A percentile compares a stretch with the other conserved stretches of the same genome.
Conservation (phyloP, 2,329 filamentous ascomycete species). For the Ophiocordyceps camponoti-leonardi region DNA sequence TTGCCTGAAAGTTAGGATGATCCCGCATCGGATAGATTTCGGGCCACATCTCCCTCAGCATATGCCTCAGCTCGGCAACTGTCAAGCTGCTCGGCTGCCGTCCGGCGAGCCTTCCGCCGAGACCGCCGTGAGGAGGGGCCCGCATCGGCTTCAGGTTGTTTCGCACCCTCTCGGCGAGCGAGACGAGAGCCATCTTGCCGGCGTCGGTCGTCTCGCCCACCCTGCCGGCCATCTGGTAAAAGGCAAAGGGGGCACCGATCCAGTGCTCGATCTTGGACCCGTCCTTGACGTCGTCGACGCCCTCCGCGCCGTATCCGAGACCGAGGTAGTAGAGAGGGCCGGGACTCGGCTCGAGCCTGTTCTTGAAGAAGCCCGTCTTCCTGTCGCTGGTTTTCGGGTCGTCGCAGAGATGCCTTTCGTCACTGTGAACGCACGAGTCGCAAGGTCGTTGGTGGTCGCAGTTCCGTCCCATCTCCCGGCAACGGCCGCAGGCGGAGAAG, state of each 20-base stretch:
- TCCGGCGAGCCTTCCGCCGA: background rate
- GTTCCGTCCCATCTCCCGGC: slow-evolving; percentile 6
- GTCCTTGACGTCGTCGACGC: slow-evolving; percentile 10
- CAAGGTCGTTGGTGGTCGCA: slow-evolving; percentile 21
- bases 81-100: background rate
- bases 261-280: slow-evolving; percentile 9
- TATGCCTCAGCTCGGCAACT: background rate
- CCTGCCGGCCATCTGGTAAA: slow-evolving; percentile 4
- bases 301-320: slow-evolving; percentile 11
- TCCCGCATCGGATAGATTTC: background rate
- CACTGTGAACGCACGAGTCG: slow-evolving; percentile 12
- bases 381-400: slow-evolving; percentile 1
- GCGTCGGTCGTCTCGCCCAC: background rate
- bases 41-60: background rate
- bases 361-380: slow-evolving; percentile 5
- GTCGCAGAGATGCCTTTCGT: slow-evolving; percentile 3
- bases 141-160: background rate
- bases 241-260: slow-evolving; percentile 7
- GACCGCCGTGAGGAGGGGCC: slow-evolving; percentile 1
- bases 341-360: slow-evolving; percentile 4
- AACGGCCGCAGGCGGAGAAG: slow-evolving; percentile 10
- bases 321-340: slow-evolving; percentile 17
- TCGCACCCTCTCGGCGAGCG: slow-evolving; percentile 1
- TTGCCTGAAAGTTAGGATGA: no score
- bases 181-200: slow-evolving; percentile 1